Conservation (phyloP, 768 basidiomycete genomes). For the Suillus subaureus region DNA sequence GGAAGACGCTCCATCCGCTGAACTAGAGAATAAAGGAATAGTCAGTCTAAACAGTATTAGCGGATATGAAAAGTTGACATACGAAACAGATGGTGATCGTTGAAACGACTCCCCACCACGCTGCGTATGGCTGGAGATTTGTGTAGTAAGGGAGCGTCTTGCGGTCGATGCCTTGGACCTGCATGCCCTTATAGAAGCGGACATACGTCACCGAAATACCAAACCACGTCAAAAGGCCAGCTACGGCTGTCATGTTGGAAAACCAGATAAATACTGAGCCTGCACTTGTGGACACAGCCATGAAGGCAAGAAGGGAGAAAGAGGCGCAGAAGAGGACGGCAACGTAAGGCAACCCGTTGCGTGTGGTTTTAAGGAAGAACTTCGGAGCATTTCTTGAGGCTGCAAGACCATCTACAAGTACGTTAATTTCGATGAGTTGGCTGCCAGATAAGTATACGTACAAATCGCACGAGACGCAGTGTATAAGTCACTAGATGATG, state of each 20-base stretch:
- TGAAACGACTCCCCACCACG: slow-evolving; percentile 48
- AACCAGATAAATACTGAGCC: slow-evolving; percentile 83
- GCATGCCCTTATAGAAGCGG: slow-evolving; percentile 84
- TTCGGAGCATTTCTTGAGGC: slow-evolving; percentile 80
- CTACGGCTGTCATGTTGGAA: slow-evolving; percentile 68
- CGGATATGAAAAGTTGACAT: slow-evolving; percentile 29
- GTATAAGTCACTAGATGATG: slow-evolving; percentile 86
- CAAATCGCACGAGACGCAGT: slow-evolving; percentile 87
- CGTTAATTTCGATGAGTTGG: slow-evolving; percentile 8
- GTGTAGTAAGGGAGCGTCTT: slow-evolving; percentile 69
- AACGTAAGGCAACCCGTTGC: slow-evolving; percentile 74
- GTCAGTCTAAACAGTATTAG: slow-evolving; percentile 32
- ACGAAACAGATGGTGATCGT: slow-evolving; percentile 62
- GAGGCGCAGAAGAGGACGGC: slow-evolving; percentile 66
- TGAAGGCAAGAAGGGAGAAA: slow-evolving; percentile 76
- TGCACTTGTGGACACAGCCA: slow-evolving; percentile 69
- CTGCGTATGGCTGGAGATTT: slow-evolving; percentile 70
- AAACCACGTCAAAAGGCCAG: slow-evolving; percentile 78
- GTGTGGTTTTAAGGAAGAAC: slow-evolving; percentile 71
- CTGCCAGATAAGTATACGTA: slow-evolving; percentile 37
- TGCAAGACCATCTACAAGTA: slow-evolving; percentile 71
- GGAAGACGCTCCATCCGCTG: slow-evolving; percentile 54
- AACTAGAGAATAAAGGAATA: slow-evolving; percentile 44
- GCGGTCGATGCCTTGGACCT: slow-evolving; percentile 78
- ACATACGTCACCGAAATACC: slow-evolving; percentile 76